Evolutionary conservation across 1,139 yeast species (phyloP), one percentile per base, ranked within the genome.

Genomic region (Pichia sp.): DNA sequence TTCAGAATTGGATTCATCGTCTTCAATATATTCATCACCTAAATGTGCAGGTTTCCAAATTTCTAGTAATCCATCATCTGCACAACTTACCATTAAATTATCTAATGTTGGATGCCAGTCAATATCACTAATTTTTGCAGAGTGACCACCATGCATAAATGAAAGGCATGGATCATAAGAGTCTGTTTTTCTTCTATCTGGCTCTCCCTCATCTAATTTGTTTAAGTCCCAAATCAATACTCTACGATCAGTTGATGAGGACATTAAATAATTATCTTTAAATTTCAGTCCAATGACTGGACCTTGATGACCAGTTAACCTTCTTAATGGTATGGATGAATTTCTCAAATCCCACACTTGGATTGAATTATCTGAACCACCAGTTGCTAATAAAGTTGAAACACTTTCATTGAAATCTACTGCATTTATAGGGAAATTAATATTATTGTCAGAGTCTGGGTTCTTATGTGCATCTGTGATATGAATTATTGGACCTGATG

Each of bases 121-220:
- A 27, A 74, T 66, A 50, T 73, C 80, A 56, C 75, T 72, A 42
- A 78, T 68, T 54, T 78, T 67, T 46, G 72, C 72, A 8, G 80
- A 75, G 62, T 78, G 82, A 18, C 83, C 83, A 16, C 80, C 82
- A 62, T 79, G 82, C 51, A 77, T 71, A 63, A 76, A 78, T 36
- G 59, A 67, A 54, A 81, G 69, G 57, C 83, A 74, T n/a, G 86
- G 86, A 60, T 81, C 87, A 27, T 69, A 69, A 45, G 66, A 69
- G 45, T 65, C 70, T 38, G 55, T 53, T 51, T 58, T 56, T 49
- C 64, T 59, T 61, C 61, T 65, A 54, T 64, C 68, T 39, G 61
- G 58, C 25, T 63, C 68, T 18, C 77, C 81, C 46, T 75, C 77
- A 36, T 68, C 70, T 47, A 78, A 59, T 48, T 64, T 64, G 50